A percentile compares a stretch with the other conserved stretches of the same genome.
phyloP scores from a whole-genome alignment of 169 alveolate genomes.

The Perkinsus marinus region DNA sequence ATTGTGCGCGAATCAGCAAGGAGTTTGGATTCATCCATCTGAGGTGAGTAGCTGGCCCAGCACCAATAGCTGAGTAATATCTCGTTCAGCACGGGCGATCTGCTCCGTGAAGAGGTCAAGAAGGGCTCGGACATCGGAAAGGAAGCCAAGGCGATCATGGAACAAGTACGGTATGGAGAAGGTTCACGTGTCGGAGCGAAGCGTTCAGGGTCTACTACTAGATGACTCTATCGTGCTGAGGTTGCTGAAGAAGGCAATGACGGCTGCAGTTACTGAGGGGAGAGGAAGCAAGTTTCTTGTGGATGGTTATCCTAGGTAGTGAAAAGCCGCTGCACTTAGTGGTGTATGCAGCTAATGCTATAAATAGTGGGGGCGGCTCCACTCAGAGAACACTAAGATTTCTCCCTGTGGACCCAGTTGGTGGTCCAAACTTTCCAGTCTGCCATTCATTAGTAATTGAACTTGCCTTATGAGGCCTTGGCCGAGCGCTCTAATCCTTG shows the following conservation, averaged over 20 bases:
- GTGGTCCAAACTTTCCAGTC: too few species aligned
- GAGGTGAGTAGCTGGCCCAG: neutral
- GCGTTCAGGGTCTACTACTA: slow-evolving; percentile 40
- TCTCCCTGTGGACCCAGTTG: too few species aligned
- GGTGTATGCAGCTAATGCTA: too few species aligned
- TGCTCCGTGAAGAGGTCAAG: slow-evolving; percentile 37
- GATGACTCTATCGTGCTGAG: slow-evolving; percentile 31
- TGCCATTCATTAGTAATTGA: too few species aligned
- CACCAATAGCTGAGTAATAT: neutral
- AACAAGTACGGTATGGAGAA: neutral
- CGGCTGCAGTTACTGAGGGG: slow-evolving; percentile 10
- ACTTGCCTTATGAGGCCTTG: too few species aligned
- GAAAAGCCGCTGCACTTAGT: too few species aligned
- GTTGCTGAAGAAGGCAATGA: slow-evolving; percentile 21
- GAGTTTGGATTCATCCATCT: slow-evolving; percentile 47
- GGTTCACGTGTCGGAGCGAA: neutral
- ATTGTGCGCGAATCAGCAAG: slow-evolving; percentile 47
- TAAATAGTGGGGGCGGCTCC: too few species aligned
- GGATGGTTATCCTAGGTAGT: slow-evolving; percentile 61
- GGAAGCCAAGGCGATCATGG: slow-evolving; percentile 29
- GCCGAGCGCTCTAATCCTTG: too few species aligned
- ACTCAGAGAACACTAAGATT: too few species aligned
- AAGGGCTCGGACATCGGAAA: slow-evolving; percentile 14
- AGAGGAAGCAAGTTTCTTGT: slow-evolving; percentile 27
- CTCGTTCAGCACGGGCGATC: slow-evolving; percentile 31